Percentiles rank a stretch among this genome's conserved stretches.
Evolutionary conservation across 2,329 filamentous ascomycete species (phyloP).

Genomic region (Neurospora crassa): DNA sequence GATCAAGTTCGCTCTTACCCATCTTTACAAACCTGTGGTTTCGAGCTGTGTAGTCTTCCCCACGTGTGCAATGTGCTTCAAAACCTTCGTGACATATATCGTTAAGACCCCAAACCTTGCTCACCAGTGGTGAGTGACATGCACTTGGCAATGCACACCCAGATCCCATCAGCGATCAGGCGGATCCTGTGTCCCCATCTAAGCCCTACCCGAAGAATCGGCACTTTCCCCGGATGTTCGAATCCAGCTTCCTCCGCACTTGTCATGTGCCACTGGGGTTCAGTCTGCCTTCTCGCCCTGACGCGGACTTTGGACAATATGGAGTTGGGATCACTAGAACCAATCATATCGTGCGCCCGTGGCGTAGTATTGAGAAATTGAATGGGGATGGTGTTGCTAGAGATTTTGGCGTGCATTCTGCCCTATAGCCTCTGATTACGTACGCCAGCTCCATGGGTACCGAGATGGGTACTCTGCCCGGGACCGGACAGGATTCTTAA

Average conservation of each 20-base stretch:
- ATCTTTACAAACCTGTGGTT: background rate
- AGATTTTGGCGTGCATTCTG: conserved; percentile 4
- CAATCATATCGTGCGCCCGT: conserved; percentile 9
- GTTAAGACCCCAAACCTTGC: background rate
- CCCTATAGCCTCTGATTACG: conserved; percentile 2
- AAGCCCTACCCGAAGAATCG: conserved; percentile 5
- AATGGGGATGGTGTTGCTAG: conserved; percentile 7
- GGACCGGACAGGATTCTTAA: background rate
- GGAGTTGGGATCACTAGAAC: conserved; percentile 4
- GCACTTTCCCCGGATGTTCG: conserved; percentile 13
- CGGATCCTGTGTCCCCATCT: conserved; percentile 6
- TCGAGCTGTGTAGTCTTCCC: background rate
- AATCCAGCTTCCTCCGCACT: conserved; percentile 7
- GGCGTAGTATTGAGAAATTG: background rate
- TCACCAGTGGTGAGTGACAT: background rate
- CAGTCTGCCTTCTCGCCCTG: conserved; percentile 8
- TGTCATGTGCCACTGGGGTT: conserved; percentile 9
- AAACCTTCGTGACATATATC: background rate
- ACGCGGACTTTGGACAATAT: conserved; percentile 11
- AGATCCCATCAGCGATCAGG: background rate
- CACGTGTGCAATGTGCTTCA: background rate
- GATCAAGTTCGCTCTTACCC: background rate
- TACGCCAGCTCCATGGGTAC: background rate
- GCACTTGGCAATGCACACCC: background rate
- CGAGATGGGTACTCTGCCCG: background rate